Evolutionary conservation across 2,329 filamentous ascomycete genomes (phyloP).

Genomic region (Colletotrichum sp.): DNA sequence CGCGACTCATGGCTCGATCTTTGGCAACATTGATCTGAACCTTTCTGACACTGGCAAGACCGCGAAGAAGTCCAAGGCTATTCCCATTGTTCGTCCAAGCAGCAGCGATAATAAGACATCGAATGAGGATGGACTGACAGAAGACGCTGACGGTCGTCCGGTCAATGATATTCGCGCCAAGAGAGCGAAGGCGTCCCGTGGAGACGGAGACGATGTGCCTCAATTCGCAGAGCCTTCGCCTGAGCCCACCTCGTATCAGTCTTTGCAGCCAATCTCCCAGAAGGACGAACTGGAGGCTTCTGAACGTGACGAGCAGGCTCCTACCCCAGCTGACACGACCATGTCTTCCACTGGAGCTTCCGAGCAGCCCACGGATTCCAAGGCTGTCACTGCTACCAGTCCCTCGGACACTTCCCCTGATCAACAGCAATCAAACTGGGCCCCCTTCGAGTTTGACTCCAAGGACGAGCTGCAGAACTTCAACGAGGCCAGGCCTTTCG

Average conservation of each 20-base stretch:
- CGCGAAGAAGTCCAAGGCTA: conserved; percentile 77
- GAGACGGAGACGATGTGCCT: conserved; percentile 75
- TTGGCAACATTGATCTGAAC: conserved; percentile 71
- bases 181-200: conserved; percentile 69
- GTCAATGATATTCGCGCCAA: conserved; percentile 75
- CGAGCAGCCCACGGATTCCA: conserved; percentile 56
- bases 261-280: conserved; percentile 1
- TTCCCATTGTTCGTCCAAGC: conserved; percentile 77
- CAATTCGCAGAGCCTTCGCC: conserved; percentile 67
- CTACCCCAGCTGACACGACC: conserved; percentile 52
- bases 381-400: conserved; percentile 52
- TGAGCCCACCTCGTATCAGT: conserved; percentile 26
- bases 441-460: conserved; percentile 66
- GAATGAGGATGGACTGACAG: conserved; percentile 28
- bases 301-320: conserved; percentile 45
- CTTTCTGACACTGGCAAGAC: conserved; percentile 68
- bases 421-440: conserved; percentile 57
- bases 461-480: conserved; percentile 54
- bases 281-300: conserved; percentile 8
- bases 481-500: conserved; percentile 56
- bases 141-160: conserved; percentile 66
- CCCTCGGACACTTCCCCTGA: conserved; percentile 59
- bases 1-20: conserved; percentile 61
- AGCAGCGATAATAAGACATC: conserved; percentile 43
- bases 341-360: conserved; percentile 59